phyloP scores from a whole-genome alignment of 768 basidiomycete genomes.

The Boletus coccyginus region DNA sequence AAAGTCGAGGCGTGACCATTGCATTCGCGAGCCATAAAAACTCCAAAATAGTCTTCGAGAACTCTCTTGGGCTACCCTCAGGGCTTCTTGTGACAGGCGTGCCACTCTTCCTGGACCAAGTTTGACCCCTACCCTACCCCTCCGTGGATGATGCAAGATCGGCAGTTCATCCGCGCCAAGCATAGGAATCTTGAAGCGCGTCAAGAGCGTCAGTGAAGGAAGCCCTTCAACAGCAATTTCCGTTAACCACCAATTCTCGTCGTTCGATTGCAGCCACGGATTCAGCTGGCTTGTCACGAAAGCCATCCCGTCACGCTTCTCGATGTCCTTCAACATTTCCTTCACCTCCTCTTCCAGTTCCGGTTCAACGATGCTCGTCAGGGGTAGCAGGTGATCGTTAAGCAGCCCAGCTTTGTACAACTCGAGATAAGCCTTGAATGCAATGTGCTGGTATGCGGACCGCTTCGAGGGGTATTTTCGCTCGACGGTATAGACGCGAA shows the following conservation, averaged over 20 bases:
- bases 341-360: slow-evolving; percentile 60
- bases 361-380: slow-evolving; percentile 52
- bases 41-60: slow-evolving; percentile 64
- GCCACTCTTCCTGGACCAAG: slow-evolving; percentile 27
- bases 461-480: slow-evolving; percentile 51
- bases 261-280: slow-evolving; percentile 49
- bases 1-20: slow-evolving; percentile 59
- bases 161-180: slow-evolving; percentile 42
- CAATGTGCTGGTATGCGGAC: slow-evolving; percentile 66
- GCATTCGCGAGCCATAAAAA: slow-evolving; percentile 56
- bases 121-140: slow-evolving; percentile 27
- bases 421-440: slow-evolving; percentile 64
- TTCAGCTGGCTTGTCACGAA: slow-evolving; percentile 59
- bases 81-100: slow-evolving; percentile 21
- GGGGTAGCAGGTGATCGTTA: slow-evolving; percentile 69
- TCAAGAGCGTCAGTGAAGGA: slow-evolving; percentile 48
- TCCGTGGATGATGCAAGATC: slow-evolving; percentile 44
- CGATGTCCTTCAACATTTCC: slow-evolving; percentile 58
- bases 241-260: slow-evolving; percentile 48
- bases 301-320: slow-evolving; percentile 56
- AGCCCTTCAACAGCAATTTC: slow-evolving; percentile 49
- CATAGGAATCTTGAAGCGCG: slow-evolving; percentile 38
- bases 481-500: slow-evolving; percentile 51
- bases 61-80: slow-evolving; percentile 42
- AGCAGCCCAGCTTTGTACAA: slow-evolving; percentile 60